Base-by-base conservation (phyloP, 768 basidiomycete genomes). In the Termitomyces sp. region DNA sequence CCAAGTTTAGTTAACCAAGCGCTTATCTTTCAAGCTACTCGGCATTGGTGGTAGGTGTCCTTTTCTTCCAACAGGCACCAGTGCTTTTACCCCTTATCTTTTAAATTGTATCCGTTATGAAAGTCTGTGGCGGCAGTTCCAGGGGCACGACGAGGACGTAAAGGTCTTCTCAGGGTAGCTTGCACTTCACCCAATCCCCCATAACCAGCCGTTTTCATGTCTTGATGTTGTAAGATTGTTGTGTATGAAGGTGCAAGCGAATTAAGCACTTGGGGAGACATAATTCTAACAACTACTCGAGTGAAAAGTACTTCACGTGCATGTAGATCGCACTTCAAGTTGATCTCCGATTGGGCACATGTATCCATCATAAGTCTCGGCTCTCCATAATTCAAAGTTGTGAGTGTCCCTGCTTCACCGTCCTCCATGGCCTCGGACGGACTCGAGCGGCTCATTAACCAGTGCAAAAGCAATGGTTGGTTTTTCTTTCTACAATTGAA, bases 401-500 rank as follows among this genome's bases (percentile, higher is more conserved):
- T 37, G 30, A 37, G 47, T 32, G n/a, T 15, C 40, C 58, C 53
- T 45, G 34, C 58, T 62, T 55, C 45, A 34, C 51, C 58, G 26
- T 46, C 22, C 26, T 30, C 41, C 67, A 85, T 86, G 85, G 78
- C 75, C 66, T 69, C 74, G 53, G 79, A 74, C 63, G 74, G 62
- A 58, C 76, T 85, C 54, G 84, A 85, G 64, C 79, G 75, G 65
- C 82, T 88, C 60, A 66, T 87, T 56, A 76, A 66, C 59, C 86
- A 85, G 66, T 84, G 78, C 74, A 86, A 80, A 73, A 81, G 71
- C 65, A 83, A 79, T 61, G 85, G 86, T 87, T 57, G 47, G 73
- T 60, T 40, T 54, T 45, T 45, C 10, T 37, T 38, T 51, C 51
- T 51, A 35, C 55, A 30, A 41, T 48, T 35, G 37, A 41, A 58